phyloP scores from a whole-genome alignment of 495 filamentous ascomycete genomes.

The Hypoxylon subgilvum region DNA sequence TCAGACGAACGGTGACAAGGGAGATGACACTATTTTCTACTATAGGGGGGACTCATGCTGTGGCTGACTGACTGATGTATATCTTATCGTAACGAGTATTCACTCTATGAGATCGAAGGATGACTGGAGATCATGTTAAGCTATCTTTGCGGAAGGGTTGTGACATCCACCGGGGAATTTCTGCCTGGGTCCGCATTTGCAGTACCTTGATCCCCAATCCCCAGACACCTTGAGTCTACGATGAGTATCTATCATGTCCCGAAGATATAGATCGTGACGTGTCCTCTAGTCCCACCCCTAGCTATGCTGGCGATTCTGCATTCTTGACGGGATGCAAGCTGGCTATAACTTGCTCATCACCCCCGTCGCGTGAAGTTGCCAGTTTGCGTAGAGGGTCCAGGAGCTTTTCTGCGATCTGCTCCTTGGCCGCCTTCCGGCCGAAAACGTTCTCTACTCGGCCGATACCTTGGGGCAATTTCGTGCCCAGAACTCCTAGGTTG shows the following conservation, averaged over 20 bases:
- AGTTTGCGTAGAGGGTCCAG: slow-evolving; percentile 29
- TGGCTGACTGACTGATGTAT: too few species aligned
- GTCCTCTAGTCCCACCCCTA: not conserved
- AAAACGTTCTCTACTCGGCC: slow-evolving; percentile 35
- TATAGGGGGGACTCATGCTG: too few species aligned
- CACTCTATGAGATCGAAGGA: too few species aligned
- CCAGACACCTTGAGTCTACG: not conserved
- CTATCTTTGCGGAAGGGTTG: too few species aligned
- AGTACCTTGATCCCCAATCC: too few species aligned
- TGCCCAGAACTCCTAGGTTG: slow-evolving; percentile 12
- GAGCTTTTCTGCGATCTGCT: slow-evolving; percentile 43
- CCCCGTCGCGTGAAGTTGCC: slow-evolving; percentile 9
- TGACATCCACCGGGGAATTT: too few species aligned
- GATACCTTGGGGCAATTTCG: slow-evolving; percentile 30
- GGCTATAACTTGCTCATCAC: slow-evolving; percentile 3
- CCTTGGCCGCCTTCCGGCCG: slow-evolving; percentile 34
- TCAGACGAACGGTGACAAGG: too few species aligned
- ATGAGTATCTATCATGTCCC: not conserved
- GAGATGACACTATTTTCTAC: too few species aligned
- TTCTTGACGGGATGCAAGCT: not conserved
- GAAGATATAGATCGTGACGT: too few species aligned
- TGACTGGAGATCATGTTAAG: too few species aligned
- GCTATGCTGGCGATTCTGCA: not conserved
- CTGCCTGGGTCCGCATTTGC: too few species aligned
- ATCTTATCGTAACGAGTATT: too few species aligned